Percentiles rank a stretch among this genome's conserved stretches.
Evolutionary conservation across 73 alveolate genomes (phyloP).

Genomic region (Tetrahymena thermophila): DNA sequence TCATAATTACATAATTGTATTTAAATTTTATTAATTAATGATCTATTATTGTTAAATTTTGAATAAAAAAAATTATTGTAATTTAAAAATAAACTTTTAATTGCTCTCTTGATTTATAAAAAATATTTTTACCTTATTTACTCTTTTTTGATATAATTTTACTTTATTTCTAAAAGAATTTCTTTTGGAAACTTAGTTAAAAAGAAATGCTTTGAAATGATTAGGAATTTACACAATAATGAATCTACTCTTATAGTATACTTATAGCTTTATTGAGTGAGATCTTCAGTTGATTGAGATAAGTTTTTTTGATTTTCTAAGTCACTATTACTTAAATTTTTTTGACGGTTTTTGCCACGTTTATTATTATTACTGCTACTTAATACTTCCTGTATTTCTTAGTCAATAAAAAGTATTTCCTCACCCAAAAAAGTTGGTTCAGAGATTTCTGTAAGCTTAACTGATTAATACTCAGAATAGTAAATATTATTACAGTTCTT

Average conservation of each 20-base stretch:
- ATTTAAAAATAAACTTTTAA: too few relatives aligned
- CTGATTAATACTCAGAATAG: not conserved
- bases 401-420: not conserved
- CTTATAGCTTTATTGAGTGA: not conserved
- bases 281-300: not conserved
- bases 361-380: not conserved
- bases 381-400: not conserved
- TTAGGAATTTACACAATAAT: not conserved
- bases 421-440: not conserved
- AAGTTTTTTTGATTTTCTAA: not conserved
- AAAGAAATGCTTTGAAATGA: not conserved
- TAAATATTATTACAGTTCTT: not conserved
- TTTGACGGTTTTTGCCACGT: too few relatives aligned
- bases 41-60: too few relatives aligned
- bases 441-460: not conserved
- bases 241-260: not conserved
- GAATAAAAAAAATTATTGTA: too few relatives aligned
- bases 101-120: too few relatives aligned
- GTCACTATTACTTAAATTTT: not conserved
- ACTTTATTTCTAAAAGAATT: not conserved
- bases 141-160: not conserved
- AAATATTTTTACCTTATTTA: not conserved
- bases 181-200: not conserved
- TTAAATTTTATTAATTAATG: too few relatives aligned
- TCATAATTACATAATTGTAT: too few relatives aligned